A percentile compares a stretch with the other conserved stretches of the same genome.
phyloP scores from a whole-genome alignment of 208 protist genomes.

The Tritrichomonas musculus region DNA sequence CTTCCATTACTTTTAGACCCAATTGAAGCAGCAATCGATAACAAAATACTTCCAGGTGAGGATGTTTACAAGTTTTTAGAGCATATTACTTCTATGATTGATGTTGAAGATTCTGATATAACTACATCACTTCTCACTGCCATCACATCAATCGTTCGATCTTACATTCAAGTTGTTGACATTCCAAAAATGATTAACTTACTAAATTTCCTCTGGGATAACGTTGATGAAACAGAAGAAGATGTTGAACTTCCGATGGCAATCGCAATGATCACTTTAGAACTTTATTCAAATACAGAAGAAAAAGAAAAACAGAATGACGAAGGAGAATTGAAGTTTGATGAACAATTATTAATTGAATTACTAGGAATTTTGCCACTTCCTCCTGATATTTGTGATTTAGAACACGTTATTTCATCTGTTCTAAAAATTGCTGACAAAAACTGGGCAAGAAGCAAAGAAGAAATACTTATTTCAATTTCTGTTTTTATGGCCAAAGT shows the following conservation, averaged over 20 bases:
- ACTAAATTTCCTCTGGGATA: background rate
- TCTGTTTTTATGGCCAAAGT: background rate
- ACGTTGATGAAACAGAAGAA: background rate
- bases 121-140: background rate
- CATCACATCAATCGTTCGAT: background rate
- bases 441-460: background rate
- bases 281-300: background rate
- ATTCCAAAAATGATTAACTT: background rate
- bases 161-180: background rate
- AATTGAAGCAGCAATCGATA: background rate
- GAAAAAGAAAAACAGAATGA: background rate
- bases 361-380: background rate
- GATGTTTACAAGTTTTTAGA: background rate
- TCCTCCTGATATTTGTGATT: background rate
- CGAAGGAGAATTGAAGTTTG: too few species aligned
- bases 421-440: background rate
- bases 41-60: background rate
- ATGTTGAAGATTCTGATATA: background rate
- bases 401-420: background rate
- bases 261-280: background rate
- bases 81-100: background rate
- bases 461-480: background rate
- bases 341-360: background rate
- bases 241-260: background rate
- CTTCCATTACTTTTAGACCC: background rate